Evolutionary conservation across 1,139 yeast species (phyloP).

Genomic region (Suhomyces panamericanus): DNA sequence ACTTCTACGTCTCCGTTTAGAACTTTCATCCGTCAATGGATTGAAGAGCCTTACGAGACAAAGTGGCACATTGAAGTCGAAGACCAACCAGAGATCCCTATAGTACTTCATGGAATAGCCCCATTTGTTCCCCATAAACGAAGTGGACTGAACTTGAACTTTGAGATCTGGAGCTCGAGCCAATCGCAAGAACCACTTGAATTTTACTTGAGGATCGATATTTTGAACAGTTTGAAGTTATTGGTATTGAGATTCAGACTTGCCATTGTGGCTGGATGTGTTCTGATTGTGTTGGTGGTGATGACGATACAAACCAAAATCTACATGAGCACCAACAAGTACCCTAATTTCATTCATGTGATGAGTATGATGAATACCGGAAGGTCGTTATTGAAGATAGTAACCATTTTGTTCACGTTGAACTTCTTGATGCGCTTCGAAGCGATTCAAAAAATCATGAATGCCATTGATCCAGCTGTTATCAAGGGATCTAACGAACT

Average conservation of each 20-base stretch:
- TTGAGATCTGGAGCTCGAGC: conserved; percentile 45
- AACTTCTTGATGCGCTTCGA: conserved; percentile 38
- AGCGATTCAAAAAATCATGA: conserved; percentile 23
- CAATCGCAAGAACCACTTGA: conserved; percentile 22
- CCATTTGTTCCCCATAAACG: conserved; percentile 67
- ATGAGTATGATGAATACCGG: conserved; percentile 33
- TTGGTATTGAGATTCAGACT: conserved; percentile 64
- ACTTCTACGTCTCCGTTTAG: conserved; percentile 35
- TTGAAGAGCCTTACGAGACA: conserved; percentile 67
- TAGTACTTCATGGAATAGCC: conserved; percentile 69
- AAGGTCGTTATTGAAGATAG: conserved; percentile 20
- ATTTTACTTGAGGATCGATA: conserved; percentile 40
- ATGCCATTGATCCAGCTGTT: conserved; percentile 59
- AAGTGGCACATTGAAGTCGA: conserved; percentile 67
- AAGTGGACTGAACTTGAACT: conserved; percentile 30
- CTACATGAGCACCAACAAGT: conserved; percentile 40
- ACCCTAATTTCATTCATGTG: conserved; percentile 53
- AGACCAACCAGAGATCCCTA: conserved; percentile 28
- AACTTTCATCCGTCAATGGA: conserved; percentile 69
- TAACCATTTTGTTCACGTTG: conserved; percentile 26
- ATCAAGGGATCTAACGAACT: conserved; percentile 40
- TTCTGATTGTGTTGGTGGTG: conserved; percentile 46
- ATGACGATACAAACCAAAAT: conserved; percentile 47
- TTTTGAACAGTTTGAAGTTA: conserved; percentile 48
- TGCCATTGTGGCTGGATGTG: conserved; percentile 59